Percentiles rank a stretch among this genome's conserved stretches.
phyloP scores from a whole-genome alignment of 768 basidiomycete genomes.

The Pisolithus albus region DNA sequence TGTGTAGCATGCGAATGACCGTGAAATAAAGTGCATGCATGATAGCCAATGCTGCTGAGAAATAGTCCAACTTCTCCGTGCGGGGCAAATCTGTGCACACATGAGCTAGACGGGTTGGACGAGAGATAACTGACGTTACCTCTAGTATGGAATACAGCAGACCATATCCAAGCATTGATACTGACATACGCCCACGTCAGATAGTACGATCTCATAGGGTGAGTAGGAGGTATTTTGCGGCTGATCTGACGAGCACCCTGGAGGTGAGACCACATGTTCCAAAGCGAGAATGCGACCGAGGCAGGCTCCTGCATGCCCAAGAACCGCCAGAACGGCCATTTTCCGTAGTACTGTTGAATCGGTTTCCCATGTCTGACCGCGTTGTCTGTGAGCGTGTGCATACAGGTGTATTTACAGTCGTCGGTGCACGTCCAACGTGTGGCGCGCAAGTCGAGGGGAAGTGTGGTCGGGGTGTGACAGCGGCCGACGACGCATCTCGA shows the following conservation, averaged over 20 bases:
- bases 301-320: constrained; percentile 93
- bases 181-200: constrained; percentile 59
- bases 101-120: constrained; percentile 5
- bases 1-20: constrained; percentile 66
- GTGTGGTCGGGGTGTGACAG: constrained; percentile 29
- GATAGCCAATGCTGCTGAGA: constrained; percentile 84
- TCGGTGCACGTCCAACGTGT: constrained; percentile 85
- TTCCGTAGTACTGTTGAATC: constrained; percentile 84
- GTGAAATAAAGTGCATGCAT: constrained; percentile 75
- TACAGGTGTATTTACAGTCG: constrained; percentile 87
- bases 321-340: constrained; percentile 93
- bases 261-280: constrained; percentile 74
- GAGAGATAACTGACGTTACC: constrained; percentile 41
- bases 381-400: constrained; percentile 65
- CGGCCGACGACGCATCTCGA: constrained; percentile 25
- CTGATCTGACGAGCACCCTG: constrained; percentile 48
- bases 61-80: constrained; percentile 93
- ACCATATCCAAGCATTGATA: constrained; percentile 92
- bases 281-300: constrained; percentile 82
- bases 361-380: constrained; percentile 35
- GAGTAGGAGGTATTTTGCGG: constrained; percentile 40
- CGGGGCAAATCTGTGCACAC: constrained; percentile 57
- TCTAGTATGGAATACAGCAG: constrained; percentile 85
- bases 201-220: constrained; percentile 71
- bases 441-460: constrained; percentile 52